Evolutionary conservation across 192 early-diverging fungal species (phyloP).

Genomic region (Coemansia sp.): DNA sequence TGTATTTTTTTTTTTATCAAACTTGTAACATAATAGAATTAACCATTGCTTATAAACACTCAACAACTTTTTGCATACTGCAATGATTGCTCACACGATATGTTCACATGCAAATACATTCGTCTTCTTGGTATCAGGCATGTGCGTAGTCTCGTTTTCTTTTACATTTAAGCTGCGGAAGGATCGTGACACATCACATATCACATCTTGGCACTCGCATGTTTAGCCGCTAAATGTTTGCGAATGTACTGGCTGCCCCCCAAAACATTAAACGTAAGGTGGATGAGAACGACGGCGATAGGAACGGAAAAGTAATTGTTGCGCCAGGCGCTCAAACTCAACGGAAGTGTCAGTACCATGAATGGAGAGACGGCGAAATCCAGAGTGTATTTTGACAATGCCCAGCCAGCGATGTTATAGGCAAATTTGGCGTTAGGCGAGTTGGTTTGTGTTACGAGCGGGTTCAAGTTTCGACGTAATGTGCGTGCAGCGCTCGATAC

Average conservation of each 20-base stretch:
- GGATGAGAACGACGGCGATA: slow-evolving; percentile 57
- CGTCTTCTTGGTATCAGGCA: background rate
- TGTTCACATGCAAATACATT: background rate
- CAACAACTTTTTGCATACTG: background rate
- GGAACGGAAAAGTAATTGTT: slow-evolving; percentile 66
- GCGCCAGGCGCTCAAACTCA: slow-evolving; percentile 65
- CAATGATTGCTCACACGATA: slow-evolving; percentile 4
- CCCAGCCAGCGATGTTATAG: slow-evolving; percentile 78
- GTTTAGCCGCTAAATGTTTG: background rate
- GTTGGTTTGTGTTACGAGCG: slow-evolving; percentile 9
- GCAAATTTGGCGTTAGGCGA: slow-evolving; percentile 37
- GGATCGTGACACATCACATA: background rate
- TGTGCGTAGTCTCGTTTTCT: background rate
- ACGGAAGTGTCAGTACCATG: slow-evolving; percentile 61
- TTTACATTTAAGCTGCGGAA: background rate
- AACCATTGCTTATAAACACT: background rate
- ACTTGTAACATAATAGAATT: background rate
- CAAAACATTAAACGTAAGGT: slow-evolving; percentile 35
- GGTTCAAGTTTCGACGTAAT: slow-evolving; percentile 61
- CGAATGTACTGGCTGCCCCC: slow-evolving; percentile 25
- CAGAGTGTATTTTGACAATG: slow-evolving; percentile 64
- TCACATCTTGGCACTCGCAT: background rate
- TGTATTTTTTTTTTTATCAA: background rate
- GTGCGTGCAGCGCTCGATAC: slow-evolving; percentile 61
- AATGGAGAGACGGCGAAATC: slow-evolving; percentile 75